phyloP scores from a whole-genome alignment of 2,329 filamentous ascomycete species.

The Aspergillus fumigatiaffinis region DNA sequence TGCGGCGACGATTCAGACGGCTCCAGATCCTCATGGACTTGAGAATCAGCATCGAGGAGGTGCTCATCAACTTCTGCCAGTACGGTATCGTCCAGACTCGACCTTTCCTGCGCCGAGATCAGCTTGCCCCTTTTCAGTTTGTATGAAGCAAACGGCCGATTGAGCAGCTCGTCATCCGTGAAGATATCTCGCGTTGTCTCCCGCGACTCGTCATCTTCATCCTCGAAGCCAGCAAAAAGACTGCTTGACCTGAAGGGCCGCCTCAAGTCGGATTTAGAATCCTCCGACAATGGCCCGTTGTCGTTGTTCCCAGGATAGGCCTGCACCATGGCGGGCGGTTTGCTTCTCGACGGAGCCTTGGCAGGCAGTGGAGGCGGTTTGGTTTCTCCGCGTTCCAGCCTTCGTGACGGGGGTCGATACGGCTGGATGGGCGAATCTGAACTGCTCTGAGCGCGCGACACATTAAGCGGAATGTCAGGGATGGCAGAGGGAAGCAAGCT shows the following conservation, averaged over 20 bases:
- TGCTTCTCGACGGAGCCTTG: slow-evolving; percentile 17
- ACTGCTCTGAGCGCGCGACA: slow-evolving; percentile 4
- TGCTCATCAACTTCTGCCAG: slow-evolving; percentile 39
- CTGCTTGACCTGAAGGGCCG: slow-evolving; percentile 75
- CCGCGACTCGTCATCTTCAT: slow-evolving; percentile 51
- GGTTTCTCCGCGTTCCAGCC: slow-evolving; percentile 26
- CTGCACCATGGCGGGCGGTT: slow-evolving; percentile 50
- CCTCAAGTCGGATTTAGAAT: slow-evolving; percentile 57
- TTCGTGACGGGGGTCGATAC: slow-evolving; percentile 33
- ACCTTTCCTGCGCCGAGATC: slow-evolving; percentile 32
- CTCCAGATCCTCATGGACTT: slow-evolving; percentile 16
- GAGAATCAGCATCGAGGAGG: slow-evolving; percentile 27
- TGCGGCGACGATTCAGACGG: slow-evolving; percentile 7
- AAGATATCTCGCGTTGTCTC: slow-evolving; percentile 31
- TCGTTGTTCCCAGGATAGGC: slow-evolving; percentile 77
- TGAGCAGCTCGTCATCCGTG: slow-evolving; percentile 43
- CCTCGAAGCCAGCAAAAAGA: slow-evolving; percentile 81
- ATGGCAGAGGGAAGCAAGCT: slow-evolving; percentile 79
- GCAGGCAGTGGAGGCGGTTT: slow-evolving; percentile 30
- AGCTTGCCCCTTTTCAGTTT: slow-evolving; percentile 41
- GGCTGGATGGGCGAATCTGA: slow-evolving; percentile 29
- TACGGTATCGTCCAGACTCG: slow-evolving; percentile 30
- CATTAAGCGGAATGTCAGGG: slow-evolving; percentile 44
- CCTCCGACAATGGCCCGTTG: slow-evolving; percentile 64
- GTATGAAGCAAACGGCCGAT: slow-evolving; percentile 43